Conservation (phyloP, 2,329 filamentous ascomycete genomes). For the Sarocladium oryzae region DNA sequence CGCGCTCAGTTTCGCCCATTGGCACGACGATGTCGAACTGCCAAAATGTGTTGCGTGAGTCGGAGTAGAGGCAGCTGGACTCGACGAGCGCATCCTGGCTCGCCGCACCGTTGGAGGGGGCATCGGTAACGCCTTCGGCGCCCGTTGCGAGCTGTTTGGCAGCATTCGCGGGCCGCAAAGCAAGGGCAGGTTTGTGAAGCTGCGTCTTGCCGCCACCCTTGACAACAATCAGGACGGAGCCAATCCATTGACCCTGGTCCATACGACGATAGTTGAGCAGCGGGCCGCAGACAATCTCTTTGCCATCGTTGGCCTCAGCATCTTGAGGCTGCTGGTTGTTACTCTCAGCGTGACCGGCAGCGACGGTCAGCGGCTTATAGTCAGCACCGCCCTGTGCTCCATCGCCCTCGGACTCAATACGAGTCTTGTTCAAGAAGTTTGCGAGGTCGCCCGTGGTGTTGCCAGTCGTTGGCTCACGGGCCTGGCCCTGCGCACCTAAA, state of each 20-base stretch:
- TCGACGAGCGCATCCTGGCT: conserved; percentile 36
- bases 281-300: conserved; percentile 64
- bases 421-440: conserved; percentile 46
- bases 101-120: conserved; percentile 22
- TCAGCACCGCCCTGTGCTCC: conserved; percentile 25
- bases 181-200: conserved; percentile 52
- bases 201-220: conserved; percentile 59
- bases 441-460: conserved; percentile 45
- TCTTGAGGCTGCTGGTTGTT: conserved; percentile 18
- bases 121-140: conserved; percentile 18
- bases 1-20: conserved; percentile 60
- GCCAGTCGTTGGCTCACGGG: conserved; percentile 26
- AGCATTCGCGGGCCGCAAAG: conserved; percentile 38
- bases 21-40: conserved; percentile 77
- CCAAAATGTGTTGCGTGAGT: conserved; percentile 79
- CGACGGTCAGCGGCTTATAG: conserved; percentile 45
- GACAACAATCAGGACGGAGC: conserved; percentile 79
- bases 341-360: conserved; percentile 27
- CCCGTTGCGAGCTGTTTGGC: conserved; percentile 16
- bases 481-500: conserved; percentile 15
- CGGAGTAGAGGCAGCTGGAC: conserved; percentile 54
- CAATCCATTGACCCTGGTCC: conserved; percentile 69
- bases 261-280: conserved; percentile 73
- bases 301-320: conserved; percentile 33
- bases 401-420: conserved; percentile 37